Percentiles rank a stretch among this genome's conserved stretches.
Evolutionary conservation across 2,329 filamentous ascomycete species (phyloP).

Genomic region (Colletotrichum brevisporum): DNA sequence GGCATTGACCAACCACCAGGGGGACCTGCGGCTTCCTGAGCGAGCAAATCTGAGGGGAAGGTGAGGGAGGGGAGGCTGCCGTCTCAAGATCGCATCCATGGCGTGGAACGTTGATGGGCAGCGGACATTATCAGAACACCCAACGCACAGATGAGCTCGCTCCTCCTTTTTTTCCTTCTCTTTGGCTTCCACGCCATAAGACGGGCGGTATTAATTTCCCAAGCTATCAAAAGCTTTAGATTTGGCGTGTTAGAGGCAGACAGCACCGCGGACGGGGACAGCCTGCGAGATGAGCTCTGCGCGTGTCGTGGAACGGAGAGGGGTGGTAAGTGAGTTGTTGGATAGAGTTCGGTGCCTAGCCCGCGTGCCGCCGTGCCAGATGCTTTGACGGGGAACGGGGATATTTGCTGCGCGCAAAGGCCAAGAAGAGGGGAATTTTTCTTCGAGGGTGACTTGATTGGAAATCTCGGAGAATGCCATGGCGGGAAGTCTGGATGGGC

Average conservation of each 20-base stretch:
- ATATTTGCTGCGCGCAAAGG: background rate
- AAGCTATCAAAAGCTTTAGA: too few relatives aligned
- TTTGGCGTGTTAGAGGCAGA: too few relatives aligned
- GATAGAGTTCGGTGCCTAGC: conserved; percentile 1
- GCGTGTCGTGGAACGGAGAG: too few relatives aligned
- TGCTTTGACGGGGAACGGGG: conserved; percentile 10
- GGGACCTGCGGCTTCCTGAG: conserved; percentile 2
- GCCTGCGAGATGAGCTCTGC: too few relatives aligned
- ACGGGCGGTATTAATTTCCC: background rate
- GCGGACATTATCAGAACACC: background rate
- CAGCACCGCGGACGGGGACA: too few relatives aligned
- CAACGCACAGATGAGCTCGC: conserved; percentile 16
- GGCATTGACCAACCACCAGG: conserved; percentile 34
- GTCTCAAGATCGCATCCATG: conserved; percentile 20
- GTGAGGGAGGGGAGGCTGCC: conserved; percentile 9
- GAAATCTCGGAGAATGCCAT: conserved; percentile 24
- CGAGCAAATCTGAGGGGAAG: background rate
- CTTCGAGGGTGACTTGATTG: background rate
- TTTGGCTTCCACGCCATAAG: background rate
- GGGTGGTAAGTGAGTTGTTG: background rate
- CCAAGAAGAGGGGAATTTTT: too few relatives aligned
- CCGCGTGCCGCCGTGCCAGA: background rate
- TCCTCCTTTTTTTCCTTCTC: background rate
- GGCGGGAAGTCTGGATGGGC: conserved; percentile 24
- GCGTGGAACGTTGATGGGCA: conserved; percentile 7